These are phyloP conservation scores for Dimocarpus longan DNA, from an alignment of 345 rosid species.

Conservation along the genomic window DNA sequence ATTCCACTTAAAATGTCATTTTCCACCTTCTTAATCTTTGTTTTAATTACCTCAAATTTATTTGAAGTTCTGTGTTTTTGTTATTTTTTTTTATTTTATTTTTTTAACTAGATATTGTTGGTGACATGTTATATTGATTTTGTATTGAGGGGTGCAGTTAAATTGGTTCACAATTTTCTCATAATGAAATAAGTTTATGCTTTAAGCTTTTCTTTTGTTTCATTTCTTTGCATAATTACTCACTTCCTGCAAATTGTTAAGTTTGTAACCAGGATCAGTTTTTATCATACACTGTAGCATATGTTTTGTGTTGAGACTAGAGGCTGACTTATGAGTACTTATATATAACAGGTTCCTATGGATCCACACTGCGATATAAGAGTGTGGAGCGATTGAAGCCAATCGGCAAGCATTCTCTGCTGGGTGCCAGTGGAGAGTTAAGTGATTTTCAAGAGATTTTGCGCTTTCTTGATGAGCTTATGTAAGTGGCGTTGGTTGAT, in stretches of 20 bases:
- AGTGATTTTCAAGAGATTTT: constrained; percentile 98
- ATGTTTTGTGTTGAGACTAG: background rate
- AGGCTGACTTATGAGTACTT: background rate
- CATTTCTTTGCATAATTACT: background rate
- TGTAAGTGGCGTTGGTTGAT: constrained; percentile 47
- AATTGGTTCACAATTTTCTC: background rate
- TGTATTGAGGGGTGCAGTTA: background rate
- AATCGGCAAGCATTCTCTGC: constrained; percentile 91
- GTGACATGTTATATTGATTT: background rate
- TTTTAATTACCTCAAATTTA: background rate
- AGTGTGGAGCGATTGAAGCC: constrained; percentile 84
- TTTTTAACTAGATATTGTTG: background rate
- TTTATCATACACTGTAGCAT: background rate
- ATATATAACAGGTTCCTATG: constrained; percentile 74
- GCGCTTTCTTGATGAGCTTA: constrained; percentile 84
- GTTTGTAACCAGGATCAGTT: background rate
- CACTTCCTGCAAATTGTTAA: background rate
- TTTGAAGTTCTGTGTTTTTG: background rate
- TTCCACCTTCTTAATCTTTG: background rate
- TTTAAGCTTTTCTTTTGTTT: background rate
- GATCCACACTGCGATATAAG: constrained; percentile 92
- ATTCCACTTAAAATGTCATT: background rate
- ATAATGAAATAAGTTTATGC: background rate
- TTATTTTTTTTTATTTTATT: background rate
- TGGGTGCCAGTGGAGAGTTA: constrained; percentile 96